A percentile compares a stretch with the other conserved stretches of the same genome.
Conservation (phyloP, 1,284 basidiomycete genomes). For the Rhodotorula sp. region DNA sequence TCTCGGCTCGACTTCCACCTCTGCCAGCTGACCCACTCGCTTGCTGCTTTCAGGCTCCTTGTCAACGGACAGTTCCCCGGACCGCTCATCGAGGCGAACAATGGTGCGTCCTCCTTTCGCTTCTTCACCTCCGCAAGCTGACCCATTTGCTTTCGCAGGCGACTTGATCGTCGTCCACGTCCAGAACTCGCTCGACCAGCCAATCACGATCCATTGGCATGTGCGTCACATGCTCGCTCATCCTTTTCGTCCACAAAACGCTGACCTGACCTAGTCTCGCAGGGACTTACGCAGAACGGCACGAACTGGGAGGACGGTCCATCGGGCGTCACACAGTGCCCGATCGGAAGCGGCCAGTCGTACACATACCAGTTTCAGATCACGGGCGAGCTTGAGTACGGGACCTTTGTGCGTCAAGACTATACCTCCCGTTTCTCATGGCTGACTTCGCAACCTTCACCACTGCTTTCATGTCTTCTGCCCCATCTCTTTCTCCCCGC, state of each 20-base stretch:
- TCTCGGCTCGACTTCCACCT: background rate
- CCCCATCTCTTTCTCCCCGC: too few species aligned
- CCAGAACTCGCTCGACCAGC: slow-evolving; percentile 51
- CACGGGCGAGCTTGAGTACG: slow-evolving; percentile 23
- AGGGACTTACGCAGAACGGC: slow-evolving; percentile 51
- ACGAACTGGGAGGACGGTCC: slow-evolving; percentile 54
- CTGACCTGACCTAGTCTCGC: too few species aligned
- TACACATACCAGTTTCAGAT: slow-evolving; percentile 57
- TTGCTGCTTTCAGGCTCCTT: slow-evolving; percentile 38
- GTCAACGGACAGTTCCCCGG: slow-evolving; percentile 57
- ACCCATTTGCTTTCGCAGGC: slow-evolving; percentile 17
- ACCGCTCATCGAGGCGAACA: slow-evolving; percentile 56
- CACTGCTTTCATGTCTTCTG: slow-evolving; percentile 22
- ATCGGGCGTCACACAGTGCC: slow-evolving; percentile 55
- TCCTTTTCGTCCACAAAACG: too few species aligned
- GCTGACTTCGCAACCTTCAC: background rate
- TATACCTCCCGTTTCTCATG: too few species aligned
- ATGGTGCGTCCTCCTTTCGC: slow-evolving; percentile 37
- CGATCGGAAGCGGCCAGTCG: slow-evolving; percentile 53
- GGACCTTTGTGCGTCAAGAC: slow-evolving; percentile 6
- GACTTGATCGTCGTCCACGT: slow-evolving; percentile 54
- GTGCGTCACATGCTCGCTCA: too few species aligned
- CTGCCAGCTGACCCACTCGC: background rate
- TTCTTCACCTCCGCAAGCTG: background rate
- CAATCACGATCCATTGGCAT: slow-evolving; percentile 54